Conservation (phyloP, 1,284 basidiomycete species). For the Athelia sp. region DNA sequence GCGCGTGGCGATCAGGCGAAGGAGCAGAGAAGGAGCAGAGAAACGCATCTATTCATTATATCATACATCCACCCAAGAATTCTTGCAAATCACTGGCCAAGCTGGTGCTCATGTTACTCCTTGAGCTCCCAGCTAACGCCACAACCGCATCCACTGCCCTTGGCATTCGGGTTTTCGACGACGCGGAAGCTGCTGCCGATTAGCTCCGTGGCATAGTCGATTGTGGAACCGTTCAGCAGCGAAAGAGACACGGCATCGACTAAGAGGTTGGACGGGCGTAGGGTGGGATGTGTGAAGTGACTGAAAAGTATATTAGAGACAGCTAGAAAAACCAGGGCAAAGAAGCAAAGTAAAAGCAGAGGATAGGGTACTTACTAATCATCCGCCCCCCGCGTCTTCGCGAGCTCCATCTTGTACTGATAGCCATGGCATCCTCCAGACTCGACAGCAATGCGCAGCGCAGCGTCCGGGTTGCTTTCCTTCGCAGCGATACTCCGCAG, state of each 20-base stretch:
- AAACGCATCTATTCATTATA: no score
- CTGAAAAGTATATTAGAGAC: constrained; percentile 26
- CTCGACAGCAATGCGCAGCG: constrained; percentile 76
- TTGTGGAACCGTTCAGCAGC: constrained; percentile 76
- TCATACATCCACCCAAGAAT: no score
- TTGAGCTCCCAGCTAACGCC: constrained; percentile 90
- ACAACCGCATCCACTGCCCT: constrained; percentile 84
- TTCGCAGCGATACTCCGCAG: constrained; percentile 54
- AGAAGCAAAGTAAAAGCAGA: no score
- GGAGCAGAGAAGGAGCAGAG: no score
- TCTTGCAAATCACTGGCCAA: no score
- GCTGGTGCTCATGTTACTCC: constrained; percentile 34
- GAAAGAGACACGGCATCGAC: constrained; percentile 80
- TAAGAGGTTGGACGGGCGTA: constrained; percentile 67
- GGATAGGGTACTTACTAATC: constrained; percentile 65
- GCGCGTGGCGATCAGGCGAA: no score
- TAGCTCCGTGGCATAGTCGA: constrained; percentile 88
- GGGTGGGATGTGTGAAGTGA: constrained; percentile 61
- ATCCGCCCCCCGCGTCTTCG: constrained; percentile 50
- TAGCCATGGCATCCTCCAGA: constrained; percentile 93
- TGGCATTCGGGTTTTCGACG: constrained; percentile 78
- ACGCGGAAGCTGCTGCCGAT: constrained; percentile 86
- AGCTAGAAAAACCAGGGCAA: background rate
- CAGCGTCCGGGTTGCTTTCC: constrained; percentile 55
- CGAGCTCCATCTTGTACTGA: constrained; percentile 85